These are phyloP conservation scores for Vinca minor DNA, from an alignment of 257 asterid species.

Conservation along the genomic window DNA sequence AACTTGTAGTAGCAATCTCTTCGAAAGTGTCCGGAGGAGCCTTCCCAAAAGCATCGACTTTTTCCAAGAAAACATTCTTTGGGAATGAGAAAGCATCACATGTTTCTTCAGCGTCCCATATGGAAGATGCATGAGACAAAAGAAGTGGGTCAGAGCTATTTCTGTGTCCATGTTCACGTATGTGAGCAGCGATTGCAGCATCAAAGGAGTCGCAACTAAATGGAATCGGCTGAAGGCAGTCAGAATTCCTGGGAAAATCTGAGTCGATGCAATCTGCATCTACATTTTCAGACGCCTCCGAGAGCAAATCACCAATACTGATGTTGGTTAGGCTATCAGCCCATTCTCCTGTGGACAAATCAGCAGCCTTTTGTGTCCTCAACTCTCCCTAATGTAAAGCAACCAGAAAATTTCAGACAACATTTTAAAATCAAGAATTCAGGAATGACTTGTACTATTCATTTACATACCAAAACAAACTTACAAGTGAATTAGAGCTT, in stretches of 20 bases:
- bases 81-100: conserved; percentile 87
- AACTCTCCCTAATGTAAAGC: conserved; percentile 24
- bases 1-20: conserved; percentile 25
- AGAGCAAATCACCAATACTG: conserved; percentile 72
- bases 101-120: conserved; percentile 96
- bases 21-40: conserved; percentile 24
- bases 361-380: conserved; percentile 26
- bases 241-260: conserved; percentile 29
- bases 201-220: conserved; percentile 91
- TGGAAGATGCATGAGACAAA: conserved; percentile 46
- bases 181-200: conserved; percentile 96
- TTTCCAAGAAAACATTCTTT: conserved; percentile 31
- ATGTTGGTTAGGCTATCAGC: conserved; percentile 84
- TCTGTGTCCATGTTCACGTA: conserved; percentile 61
- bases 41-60: conserved; percentile 23
- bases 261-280: conserved; percentile 37
- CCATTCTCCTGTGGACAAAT: conserved; percentile 74
- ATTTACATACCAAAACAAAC: too few species aligned
- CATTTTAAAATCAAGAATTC: too few species aligned
- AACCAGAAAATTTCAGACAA: too few species aligned
- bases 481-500: too few species aligned
- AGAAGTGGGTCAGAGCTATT: conserved; percentile 33
- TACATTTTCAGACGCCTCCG: conserved; percentile 38
- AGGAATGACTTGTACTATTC: too few species aligned
- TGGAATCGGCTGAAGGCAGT: conserved; percentile 46